A percentile compares a stretch with the other conserved stretches of the same genome.
phyloP scores from a whole-genome alignment of 495 filamentous ascomycete genomes.

The Penicillium robsamsonii region DNA sequence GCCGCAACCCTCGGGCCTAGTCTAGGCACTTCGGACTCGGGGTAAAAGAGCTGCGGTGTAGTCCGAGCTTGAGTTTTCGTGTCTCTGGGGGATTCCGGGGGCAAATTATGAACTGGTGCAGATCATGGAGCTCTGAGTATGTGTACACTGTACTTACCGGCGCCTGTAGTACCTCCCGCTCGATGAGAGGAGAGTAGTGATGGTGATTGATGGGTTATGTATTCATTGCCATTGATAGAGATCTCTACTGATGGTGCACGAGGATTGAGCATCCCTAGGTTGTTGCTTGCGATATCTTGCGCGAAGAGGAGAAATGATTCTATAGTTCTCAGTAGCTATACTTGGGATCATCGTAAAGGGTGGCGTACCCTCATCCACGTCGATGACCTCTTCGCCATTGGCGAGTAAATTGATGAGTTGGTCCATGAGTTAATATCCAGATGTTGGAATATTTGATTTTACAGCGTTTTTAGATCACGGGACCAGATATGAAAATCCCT shows the following conservation, averaged over 20 bases:
- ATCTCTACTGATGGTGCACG: constrained; percentile 64
- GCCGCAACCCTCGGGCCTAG: constrained; percentile 1
- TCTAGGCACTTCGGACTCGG: constrained; percentile 5
- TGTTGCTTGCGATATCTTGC: constrained; percentile 66
- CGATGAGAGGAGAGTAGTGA: constrained; percentile 73
- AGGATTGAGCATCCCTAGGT: constrained; percentile 82
- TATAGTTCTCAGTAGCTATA: constrained; percentile 32
- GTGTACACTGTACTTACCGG: constrained; percentile 54
- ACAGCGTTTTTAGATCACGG: constrained; percentile 10
- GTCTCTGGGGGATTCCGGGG: background rate
- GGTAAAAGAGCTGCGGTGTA: constrained; percentile 6
- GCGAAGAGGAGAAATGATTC: constrained; percentile 87
- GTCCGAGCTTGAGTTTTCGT: constrained; percentile 8
- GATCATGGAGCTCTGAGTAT: constrained; percentile 7
- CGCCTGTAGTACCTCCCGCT: constrained; percentile 84
- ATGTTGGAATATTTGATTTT: background rate
- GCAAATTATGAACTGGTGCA: constrained; percentile 5
- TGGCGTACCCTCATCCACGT: constrained; percentile 65
- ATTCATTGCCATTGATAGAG: constrained; percentile 63
- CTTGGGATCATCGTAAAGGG: constrained; percentile 6
- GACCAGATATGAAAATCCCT: constrained; percentile 2
- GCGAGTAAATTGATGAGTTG: constrained; percentile 17
- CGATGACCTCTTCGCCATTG: constrained; percentile 45
- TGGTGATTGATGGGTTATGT: constrained; percentile 83
- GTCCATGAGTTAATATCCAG: constrained; percentile 7